Evolutionary conservation across 371 early-diverging fungal genomes (phyloP).

Genomic region (Apophysomyces variabilis): DNA sequence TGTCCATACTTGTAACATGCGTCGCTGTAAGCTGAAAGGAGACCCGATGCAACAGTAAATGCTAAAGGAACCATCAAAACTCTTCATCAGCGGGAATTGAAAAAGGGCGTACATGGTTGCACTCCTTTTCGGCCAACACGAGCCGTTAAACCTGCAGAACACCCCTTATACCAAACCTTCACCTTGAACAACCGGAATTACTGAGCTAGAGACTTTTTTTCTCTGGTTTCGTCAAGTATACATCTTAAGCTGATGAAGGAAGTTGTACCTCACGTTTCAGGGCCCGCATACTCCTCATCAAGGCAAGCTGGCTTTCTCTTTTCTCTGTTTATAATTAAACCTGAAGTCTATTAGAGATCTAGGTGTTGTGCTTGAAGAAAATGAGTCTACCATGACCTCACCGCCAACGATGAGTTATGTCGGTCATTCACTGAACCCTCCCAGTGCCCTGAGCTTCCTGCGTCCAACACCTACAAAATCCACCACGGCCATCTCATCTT

Average conservation of each 20-base stretch:
- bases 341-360: conserved; percentile 32
- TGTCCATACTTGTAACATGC: no score
- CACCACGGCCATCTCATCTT: conserved; percentile 22
- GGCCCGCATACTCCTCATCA: conserved; percentile 29
- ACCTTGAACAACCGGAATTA: conserved; percentile 10
- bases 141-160: background rate
- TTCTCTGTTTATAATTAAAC: background rate
- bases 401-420: conserved; percentile 23
- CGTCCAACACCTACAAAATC: conserved; percentile 21
- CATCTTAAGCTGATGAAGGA: conserved; percentile 25
- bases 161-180: conserved; percentile 10
- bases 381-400: conserved; percentile 19
- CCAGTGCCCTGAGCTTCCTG: conserved; percentile 35
- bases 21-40: no score
- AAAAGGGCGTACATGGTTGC: no score
- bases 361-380: conserved; percentile 47
- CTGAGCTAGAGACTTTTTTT: conserved; percentile 10
- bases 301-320: conserved; percentile 14
- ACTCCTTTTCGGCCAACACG: conserved; percentile 1
- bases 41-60: no score
- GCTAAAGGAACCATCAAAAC: no score
- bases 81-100: no score
- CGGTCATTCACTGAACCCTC: conserved; percentile 28
- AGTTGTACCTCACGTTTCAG: conserved; percentile 23
- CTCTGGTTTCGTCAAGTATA: conserved; percentile 7